Evolutionary conservation across 2,329 filamentous ascomycete genomes (phyloP).

Genomic region (Fusarium siculi): DNA sequence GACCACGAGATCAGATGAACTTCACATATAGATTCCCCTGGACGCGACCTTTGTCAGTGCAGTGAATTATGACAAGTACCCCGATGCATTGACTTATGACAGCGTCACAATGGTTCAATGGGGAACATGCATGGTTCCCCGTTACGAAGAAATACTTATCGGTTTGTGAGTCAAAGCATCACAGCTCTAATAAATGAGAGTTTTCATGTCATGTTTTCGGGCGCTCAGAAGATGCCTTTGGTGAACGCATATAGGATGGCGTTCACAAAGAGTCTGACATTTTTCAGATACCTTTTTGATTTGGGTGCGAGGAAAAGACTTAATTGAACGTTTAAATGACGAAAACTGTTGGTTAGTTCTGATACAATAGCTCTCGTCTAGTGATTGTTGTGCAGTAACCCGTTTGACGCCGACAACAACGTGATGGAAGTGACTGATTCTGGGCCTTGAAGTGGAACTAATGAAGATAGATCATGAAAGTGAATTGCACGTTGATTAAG

Average conservation of each 20-base stretch:
- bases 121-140: neutral
- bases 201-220: neutral
- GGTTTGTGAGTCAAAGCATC: neutral
- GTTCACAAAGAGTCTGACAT: neutral
- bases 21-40: conserved; percentile 15
- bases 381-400: neutral
- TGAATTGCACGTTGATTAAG: neutral
- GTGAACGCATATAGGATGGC: neutral
- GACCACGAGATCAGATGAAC: conserved; percentile 42
- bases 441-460: neutral
- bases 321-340: neutral
- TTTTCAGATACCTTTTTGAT: neutral
- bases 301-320: neutral
- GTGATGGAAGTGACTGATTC: neutral
- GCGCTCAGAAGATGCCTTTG: neutral
- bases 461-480: neutral
- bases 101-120: neutral
- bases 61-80: neutral
- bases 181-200: neutral
- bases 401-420: neutral
- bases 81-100: neutral
- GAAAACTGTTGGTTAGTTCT: neutral
- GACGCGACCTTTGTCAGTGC: neutral
- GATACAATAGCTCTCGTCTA: neutral
- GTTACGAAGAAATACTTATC: neutral